phyloP scores from a whole-genome alignment of 306 rosid genomes.

The Vigna mungo region DNA sequence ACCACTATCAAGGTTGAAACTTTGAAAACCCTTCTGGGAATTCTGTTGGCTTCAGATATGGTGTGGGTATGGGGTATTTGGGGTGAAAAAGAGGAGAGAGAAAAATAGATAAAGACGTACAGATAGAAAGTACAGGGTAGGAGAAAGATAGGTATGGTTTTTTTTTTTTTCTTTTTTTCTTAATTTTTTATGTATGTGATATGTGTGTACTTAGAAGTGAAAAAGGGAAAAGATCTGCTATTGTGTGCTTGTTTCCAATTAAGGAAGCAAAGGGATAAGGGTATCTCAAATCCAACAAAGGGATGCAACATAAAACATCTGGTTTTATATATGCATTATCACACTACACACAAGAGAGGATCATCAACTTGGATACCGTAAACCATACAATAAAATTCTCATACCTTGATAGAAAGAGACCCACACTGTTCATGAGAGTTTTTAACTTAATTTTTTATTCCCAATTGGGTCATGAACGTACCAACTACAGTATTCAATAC shows the following conservation, averaged over 20 bases:
- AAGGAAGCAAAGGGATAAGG: conserved; percentile 78
- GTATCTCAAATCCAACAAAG: conserved; percentile 56
- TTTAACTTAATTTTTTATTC: conserved; percentile 14
- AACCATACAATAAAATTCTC: conserved; percentile 43
- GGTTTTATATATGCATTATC: conserved; percentile 39
- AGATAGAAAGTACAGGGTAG: conserved; percentile 26
- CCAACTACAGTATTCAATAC: conserved; percentile 37
- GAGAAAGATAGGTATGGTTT: conserved; percentile 23
- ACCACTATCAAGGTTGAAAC: conserved; percentile 30
- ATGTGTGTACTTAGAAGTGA: conserved; percentile 57
- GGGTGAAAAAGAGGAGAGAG: conserved; percentile 47
- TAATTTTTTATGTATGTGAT: not conserved
- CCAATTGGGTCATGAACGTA: conserved; percentile 23
- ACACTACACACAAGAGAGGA: conserved; percentile 16
- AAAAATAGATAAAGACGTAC: conserved; percentile 42
- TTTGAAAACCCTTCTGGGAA: conserved; percentile 30
- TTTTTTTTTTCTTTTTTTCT: not conserved
- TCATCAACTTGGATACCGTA: conserved; percentile 42
- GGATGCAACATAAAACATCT: conserved; percentile 90
- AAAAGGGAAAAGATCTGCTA: conserved; percentile 43
- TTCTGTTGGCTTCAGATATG: conserved; percentile 40
- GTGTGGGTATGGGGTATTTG: not conserved
- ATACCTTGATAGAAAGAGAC: conserved; percentile 57
- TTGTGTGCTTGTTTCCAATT: conserved; percentile 55
- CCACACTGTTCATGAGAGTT: conserved; percentile 38